A percentile compares a stretch with the other conserved stretches of the same genome.
Conservation (phyloP, 2,329 filamentous ascomycete genomes). For the Aspergillus japonicus region DNA sequence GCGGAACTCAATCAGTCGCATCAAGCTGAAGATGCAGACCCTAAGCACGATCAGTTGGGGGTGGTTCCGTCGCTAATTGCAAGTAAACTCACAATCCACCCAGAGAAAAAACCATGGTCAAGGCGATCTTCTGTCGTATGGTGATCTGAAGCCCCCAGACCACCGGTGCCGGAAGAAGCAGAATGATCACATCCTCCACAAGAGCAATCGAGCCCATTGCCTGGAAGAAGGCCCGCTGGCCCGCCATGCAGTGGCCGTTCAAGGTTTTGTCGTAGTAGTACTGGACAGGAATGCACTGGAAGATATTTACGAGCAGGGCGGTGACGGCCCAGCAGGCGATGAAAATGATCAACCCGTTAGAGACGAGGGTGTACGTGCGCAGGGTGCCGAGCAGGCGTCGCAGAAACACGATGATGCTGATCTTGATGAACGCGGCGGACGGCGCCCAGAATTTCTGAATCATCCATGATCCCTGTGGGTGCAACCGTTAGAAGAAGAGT, state of each 20-base stretch:
- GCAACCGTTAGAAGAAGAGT: background rate
- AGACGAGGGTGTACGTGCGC: background rate
- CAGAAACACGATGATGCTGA: constrained; percentile 16
- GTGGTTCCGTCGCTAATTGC: background rate
- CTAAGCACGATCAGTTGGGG: background rate
- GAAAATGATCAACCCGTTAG: constrained; percentile 12
- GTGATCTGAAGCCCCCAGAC: constrained; percentile 14
- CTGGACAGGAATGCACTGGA: constrained; percentile 14
- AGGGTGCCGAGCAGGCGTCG: constrained; percentile 12
- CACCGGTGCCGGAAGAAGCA: constrained; percentile 12
- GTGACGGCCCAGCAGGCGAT: constrained; percentile 13
- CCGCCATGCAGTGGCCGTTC: constrained; percentile 13
- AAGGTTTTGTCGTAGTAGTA: constrained; percentile 15
- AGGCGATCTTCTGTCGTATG: constrained; percentile 10
- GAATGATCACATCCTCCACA: constrained; percentile 13
- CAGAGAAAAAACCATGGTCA: constrained; percentile 13
- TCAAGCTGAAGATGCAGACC: constrained; percentile 24
- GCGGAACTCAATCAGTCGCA: constrained; percentile 16
- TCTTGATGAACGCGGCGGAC: constrained; percentile 14
- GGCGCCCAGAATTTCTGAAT: constrained; percentile 18
- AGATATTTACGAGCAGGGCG: constrained; percentile 12
- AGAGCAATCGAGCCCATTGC: constrained; percentile 13
- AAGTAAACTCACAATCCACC: constrained; percentile 11
- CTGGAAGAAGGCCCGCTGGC: constrained; percentile 12
- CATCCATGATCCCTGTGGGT: constrained; percentile 14